These are phyloP conservation scores for Naganishia kalamii DNA, from an alignment of 768 basidiomycete species.

Conservation along the genomic window DNA sequence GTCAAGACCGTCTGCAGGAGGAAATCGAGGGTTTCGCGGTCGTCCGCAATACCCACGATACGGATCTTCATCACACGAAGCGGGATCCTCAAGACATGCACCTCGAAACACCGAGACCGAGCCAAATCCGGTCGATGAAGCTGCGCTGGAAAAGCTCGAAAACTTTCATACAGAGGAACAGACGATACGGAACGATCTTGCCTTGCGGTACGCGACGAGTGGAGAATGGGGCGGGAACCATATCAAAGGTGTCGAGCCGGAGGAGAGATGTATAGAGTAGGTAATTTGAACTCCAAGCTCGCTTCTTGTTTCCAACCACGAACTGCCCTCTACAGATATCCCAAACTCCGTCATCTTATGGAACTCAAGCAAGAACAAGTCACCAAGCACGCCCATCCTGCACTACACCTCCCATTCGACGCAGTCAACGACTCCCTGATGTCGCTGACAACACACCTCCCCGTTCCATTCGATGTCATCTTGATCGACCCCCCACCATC, in stretches of 20 bases:
- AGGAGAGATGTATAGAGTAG: conserved; percentile 87
- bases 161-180: conserved; percentile 93
- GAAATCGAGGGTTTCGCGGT: not conserved
- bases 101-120: not conserved
- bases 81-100: not conserved
- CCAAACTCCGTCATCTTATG: conserved; percentile 80
- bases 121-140: not conserved
- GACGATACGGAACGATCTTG: conserved; percentile 92
- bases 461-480: conserved; percentile 80
- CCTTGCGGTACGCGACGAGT: conserved; percentile 77
- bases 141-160: conserved; percentile 2
- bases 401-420: conserved; percentile 60
- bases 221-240: conserved; percentile 93
- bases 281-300: conserved; percentile 39
- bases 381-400: conserved; percentile 61
- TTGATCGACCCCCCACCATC: conserved; percentile 71
- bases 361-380: conserved; percentile 75
- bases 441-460: conserved; percentile 48
- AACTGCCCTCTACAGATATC: conserved; percentile 60
- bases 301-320: not conserved
- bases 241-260: conserved; percentile 81
- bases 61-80: not conserved
- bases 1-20: not conserved
- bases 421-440: conserved; percentile 30
- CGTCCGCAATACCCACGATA: not conserved